Conservation (phyloP, 2,329 filamentous ascomycete species). For the Fusarium bactridioides region DNA sequence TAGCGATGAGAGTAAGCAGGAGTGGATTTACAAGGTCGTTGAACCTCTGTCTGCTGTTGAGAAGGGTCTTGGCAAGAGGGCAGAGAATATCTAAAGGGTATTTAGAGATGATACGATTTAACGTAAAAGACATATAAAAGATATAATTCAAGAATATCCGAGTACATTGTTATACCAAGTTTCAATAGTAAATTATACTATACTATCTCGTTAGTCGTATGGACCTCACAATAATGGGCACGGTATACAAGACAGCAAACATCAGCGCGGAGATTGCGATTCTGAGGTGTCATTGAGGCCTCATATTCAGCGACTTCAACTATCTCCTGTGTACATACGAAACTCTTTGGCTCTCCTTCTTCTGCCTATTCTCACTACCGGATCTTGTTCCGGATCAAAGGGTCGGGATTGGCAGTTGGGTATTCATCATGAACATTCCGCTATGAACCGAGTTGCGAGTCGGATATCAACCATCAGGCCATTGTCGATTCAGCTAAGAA, state of each 20-base stretch:
- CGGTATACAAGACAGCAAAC: too few species aligned
- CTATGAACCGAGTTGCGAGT: background rate
- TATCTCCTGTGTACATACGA: background rate
- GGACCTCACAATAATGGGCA: background rate
- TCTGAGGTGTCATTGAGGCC: too few species aligned
- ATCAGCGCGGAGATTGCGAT: too few species aligned
- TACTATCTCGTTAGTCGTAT: too few species aligned
- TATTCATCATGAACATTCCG: background rate
- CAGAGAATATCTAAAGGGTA: background rate
- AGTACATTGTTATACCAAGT: background rate
- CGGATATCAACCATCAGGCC: background rate
- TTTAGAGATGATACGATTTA: background rate
- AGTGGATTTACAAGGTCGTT: conserved; percentile 44
- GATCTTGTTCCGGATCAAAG: background rate
- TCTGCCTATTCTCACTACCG: background rate
- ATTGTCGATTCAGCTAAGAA: background rate
- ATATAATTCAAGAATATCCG: background rate
- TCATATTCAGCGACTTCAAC: background rate
- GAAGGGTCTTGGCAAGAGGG: conserved; percentile 35
- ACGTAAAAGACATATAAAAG: background rate
- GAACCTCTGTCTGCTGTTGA: conserved; percentile 36
- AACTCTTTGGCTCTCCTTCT: background rate
- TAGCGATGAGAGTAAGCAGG: conserved; percentile 45
- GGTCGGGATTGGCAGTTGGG: background rate
- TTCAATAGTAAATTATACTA: background rate